Evolutionary conservation across 805 yeast species (phyloP), one percentile per base, ranked within the genome.

Genomic region (Lipomyces oligophaga): DNA sequence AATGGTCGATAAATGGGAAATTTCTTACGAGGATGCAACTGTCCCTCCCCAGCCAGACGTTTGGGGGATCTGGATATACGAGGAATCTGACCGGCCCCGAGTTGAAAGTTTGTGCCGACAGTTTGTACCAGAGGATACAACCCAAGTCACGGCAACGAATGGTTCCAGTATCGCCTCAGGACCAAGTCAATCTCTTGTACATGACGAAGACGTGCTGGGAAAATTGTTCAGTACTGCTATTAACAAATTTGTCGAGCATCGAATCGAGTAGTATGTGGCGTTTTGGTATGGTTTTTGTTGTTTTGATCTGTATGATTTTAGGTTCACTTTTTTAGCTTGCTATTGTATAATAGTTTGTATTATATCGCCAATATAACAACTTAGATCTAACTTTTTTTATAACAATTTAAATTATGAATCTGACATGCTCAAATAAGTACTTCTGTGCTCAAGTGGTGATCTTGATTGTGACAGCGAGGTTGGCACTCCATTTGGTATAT

Each of bases 21-120:
- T 50, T 11, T 37, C 44, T 3, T 50, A 43, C 30, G 55, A 50
- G 33, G 54, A 46, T 20, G 16, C 24, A 19, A 28, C 18, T 2
- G 54, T 36, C 8, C 43, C 46, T 13, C 19, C 24, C 25, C 49
- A 36, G 35, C 50, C 55, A 10, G 55, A 51, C 31, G 53, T 51
- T 8, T 51, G 55, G 55, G 55, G 55, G n/a, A n/a, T 48, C 16
- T 51, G 55, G 55, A 49, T 51, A 11, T 51, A 51, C 25, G 43
- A 19, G 22, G 37, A 41, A 21, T 22, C 27, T 2, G 54, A 51
- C 30, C 39, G 55, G 8, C 42, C 26, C 19, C 18, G 6, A 13
- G 47, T 49, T 13, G 55, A 51, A 22, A 10, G n/a, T 13, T 4
- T 43, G 11, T 51, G 55, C 34, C 31, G 46, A 16, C 13, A n/a